These are phyloP conservation scores for Knoxia roxburghii DNA, from an alignment of 257 asterid genomes.

Conservation along the genomic window DNA sequence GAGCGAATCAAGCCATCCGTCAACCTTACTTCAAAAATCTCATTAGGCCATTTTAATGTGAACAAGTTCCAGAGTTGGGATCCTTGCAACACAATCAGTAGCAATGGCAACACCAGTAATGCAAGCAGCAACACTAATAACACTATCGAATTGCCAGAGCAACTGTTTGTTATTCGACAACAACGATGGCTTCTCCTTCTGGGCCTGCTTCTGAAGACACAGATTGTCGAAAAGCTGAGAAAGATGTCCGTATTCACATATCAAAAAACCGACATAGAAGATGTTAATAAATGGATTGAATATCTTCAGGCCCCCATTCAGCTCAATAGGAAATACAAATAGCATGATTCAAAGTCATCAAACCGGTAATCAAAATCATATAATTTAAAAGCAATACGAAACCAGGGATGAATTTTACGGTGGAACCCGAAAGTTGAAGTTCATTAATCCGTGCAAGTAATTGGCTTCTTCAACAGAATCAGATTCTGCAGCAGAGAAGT, in stretches of 20 bases:
- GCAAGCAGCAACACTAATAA: conserved; percentile 11
- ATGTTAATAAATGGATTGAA: conserved; percentile 64
- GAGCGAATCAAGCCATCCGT: conserved; percentile 16
- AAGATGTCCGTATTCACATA: conserved; percentile 21
- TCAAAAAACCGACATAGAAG: conserved; percentile 31
- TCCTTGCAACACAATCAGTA: conserved; percentile 9
- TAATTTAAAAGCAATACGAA: conserved; percentile 33
- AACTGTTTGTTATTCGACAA: conserved; percentile 30
- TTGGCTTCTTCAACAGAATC: conserved; percentile 39
- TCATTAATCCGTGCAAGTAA: conserved; percentile 16
- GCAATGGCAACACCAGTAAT: conserved; percentile 14
- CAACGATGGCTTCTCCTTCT: conserved; percentile 25
- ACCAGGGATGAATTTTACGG: conserved; percentile 22
- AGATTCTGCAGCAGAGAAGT: no score
- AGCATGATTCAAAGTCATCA: conserved; percentile 22
- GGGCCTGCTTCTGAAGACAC: no score
- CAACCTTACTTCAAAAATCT: conserved; percentile 8
- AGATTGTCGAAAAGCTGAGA: conserved; percentile 30
- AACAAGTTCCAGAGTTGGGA: conserved; percentile 39
- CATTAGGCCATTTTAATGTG: conserved; percentile 16
- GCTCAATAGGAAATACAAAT: conserved; percentile 28
- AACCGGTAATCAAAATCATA: no score
- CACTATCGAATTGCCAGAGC: conserved; percentile 26
- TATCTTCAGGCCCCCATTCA: conserved; percentile 68
- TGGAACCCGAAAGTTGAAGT: conserved; percentile 22